These are phyloP conservation scores for Apiotrichum brassicae DNA, from an alignment of 1,284 basidiomycete species.

Conservation along the genomic window DNA sequence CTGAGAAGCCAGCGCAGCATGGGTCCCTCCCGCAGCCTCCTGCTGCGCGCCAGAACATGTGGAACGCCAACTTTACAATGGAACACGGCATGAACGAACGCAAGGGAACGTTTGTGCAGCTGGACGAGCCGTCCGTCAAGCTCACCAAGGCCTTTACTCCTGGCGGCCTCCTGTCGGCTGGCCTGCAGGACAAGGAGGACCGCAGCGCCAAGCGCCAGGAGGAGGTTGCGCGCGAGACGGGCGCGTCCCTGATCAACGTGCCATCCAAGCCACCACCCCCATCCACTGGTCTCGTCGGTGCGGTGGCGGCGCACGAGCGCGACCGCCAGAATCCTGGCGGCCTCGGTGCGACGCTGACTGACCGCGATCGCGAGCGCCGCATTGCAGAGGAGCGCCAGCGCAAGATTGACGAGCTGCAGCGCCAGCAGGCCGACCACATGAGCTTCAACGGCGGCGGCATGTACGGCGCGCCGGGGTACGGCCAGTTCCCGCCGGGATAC, in stretches of 20 bases:
- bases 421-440: slow-evolving; percentile 65
- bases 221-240: slow-evolving; percentile 80
- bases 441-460: slow-evolving; percentile 6
- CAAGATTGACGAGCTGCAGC: slow-evolving; percentile 81
- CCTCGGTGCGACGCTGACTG: slow-evolving; percentile 86
- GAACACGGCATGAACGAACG: slow-evolving; percentile 52
- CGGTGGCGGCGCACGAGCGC: slow-evolving; percentile 89
- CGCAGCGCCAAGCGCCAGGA: slow-evolving; percentile 92
- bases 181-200: slow-evolving; percentile 90
- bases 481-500: slow-evolving; percentile 9
- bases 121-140: slow-evolving; percentile 64
- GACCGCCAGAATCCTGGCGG: slow-evolving; percentile 92
- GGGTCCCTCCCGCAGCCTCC: slow-evolving; percentile 51
- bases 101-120: slow-evolving; percentile 61
- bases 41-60: slow-evolving; percentile 50
- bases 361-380: slow-evolving; percentile 86
- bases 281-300: slow-evolving; percentile 89
- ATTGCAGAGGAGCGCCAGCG: slow-evolving; percentile 84
- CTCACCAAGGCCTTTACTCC: slow-evolving; percentile 91
- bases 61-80: slow-evolving; percentile 74
- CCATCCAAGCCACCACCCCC: slow-evolving; percentile 90
- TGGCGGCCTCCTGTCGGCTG: slow-evolving; percentile 87
- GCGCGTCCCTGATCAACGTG: slow-evolving; percentile 85
- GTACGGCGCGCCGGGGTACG: slow-evolving; percentile 20
- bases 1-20: slow-evolving; percentile 13